phyloP scores from a whole-genome alignment of 306 rosid genomes.

The Trifolium fragiferum region DNA sequence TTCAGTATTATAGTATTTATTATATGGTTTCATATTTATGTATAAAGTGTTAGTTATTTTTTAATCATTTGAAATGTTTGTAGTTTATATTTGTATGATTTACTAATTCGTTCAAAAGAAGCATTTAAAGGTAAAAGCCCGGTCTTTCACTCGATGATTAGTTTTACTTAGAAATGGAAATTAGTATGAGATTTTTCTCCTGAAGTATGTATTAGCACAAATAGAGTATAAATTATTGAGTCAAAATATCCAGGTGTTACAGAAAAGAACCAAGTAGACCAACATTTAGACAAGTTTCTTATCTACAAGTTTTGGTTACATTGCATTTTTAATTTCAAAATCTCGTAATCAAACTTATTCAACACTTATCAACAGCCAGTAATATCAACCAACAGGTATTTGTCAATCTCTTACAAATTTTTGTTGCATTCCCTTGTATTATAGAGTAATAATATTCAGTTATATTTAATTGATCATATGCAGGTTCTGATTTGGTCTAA shows the following conservation, averaged over 20 bases:
- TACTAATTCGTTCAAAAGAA: neutral
- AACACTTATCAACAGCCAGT: neutral
- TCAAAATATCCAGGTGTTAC: neutral
- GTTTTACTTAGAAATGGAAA: neutral
- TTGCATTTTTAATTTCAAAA: neutral
- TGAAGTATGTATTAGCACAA: neutral
- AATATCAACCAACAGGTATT: neutral
- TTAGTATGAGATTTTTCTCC: neutral
- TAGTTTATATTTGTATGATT: neutral
- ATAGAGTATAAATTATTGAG: too few species aligned
- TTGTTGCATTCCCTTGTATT: neutral
- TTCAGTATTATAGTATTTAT: neutral
- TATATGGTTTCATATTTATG: constrained; percentile 9
- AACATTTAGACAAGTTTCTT: neutral
- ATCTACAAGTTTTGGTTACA: neutral
- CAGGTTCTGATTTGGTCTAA: neutral
- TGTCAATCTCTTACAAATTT: neutral
- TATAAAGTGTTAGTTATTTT: neutral
- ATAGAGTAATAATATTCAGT: neutral
- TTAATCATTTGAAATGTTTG: neutral
- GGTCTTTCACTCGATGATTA: neutral
- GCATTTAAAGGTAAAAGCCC: too few species aligned
- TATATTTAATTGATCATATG: neutral
- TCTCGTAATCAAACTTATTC: neutral
- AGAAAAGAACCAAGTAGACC: neutral